Base-by-base conservation (phyloP, 2,329 filamentous ascomycete species). In the Ophiognomonia clavigignenti-juglandacearum region DNA sequence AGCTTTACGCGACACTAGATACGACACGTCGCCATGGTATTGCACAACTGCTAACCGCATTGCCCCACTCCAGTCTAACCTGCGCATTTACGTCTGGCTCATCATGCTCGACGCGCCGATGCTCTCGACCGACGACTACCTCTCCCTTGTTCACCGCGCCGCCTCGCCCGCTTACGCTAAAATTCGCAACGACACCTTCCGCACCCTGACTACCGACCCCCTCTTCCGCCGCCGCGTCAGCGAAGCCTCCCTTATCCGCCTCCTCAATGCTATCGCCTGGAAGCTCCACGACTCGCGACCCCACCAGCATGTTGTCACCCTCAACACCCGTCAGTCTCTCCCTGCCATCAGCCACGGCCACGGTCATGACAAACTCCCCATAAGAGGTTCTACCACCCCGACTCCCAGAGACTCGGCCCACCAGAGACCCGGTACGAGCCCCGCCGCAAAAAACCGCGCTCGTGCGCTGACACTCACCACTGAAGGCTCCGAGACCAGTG, bases 131-230 rank as follows among this genome's bases (percentile, higher is more conserved):
- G 88, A 96, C 59, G 78, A 85, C 52, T 98, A 98, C 64, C 86
- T 97, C 54, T 78, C 81, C 48, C 85, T 97, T 37, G 86, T 98
- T 55, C 90, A 95, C 61, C 88, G 93, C 54, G 92, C 93, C 53
- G 87, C 92, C 20, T 97, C 92, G 3, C 91, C 92, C 1, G 91
- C 90, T 38, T 96, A 98, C 70, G 83, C 88, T 59, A 98, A 98
- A 71, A 98, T 98, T 62, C 88, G 91, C 64, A 96, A 98, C 68
- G 93, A 98, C 66, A 96, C 93, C 34, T 97, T 97, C 66, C 88
- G 93, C 58, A 98, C 93, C 1, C 75, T 98, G 45, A 93, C 93
- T 26, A 96, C 92, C 43, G 93, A 98, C 61, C 91, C 92, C n/a
- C 80, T 98, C 29, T 98, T 97, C 73, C 88, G 93, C 52, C 83